Evolutionary conservation across 208 protist species (phyloP).

Genomic region (Histomonas meleagridis): DNA sequence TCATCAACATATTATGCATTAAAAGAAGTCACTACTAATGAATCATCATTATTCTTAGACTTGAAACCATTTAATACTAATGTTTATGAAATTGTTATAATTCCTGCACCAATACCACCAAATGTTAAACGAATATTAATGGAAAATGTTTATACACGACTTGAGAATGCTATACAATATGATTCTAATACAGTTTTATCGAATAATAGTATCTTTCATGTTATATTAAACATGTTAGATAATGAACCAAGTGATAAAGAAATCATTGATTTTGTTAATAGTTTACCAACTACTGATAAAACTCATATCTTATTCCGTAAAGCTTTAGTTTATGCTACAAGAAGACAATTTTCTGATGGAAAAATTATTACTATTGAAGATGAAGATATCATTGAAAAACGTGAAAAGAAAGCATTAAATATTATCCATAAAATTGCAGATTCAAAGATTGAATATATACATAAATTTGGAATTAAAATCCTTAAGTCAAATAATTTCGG

Average conservation of each 20-base stretch:
- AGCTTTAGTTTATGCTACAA: neutral
- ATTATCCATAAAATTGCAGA: neutral
- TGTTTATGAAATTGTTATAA: neutral
- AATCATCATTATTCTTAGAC: neutral
- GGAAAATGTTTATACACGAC: conserved; percentile 11
- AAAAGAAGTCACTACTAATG: neutral
- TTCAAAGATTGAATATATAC: neutral
- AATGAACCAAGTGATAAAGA: neutral
- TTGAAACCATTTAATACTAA: neutral
- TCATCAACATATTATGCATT: neutral
- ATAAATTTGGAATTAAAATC: neutral
- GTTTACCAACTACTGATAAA: neutral
- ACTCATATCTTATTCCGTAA: neutral
- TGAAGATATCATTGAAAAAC: neutral
- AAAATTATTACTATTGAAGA: neutral
- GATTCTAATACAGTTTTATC: neutral
- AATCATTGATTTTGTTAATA: neutral
- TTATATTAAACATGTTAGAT: neutral
- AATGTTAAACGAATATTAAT: neutral
- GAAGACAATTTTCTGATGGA: neutral
- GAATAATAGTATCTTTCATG: neutral
- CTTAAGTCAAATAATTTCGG: neutral
- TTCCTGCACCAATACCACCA: neutral
- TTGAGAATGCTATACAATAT: neutral
- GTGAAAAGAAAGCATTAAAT: neutral